A percentile compares a stretch with the other conserved stretches of the same genome.
Conservation (phyloP, 192 early-diverging fungal genomes). For the Coemansia umbellata region DNA sequence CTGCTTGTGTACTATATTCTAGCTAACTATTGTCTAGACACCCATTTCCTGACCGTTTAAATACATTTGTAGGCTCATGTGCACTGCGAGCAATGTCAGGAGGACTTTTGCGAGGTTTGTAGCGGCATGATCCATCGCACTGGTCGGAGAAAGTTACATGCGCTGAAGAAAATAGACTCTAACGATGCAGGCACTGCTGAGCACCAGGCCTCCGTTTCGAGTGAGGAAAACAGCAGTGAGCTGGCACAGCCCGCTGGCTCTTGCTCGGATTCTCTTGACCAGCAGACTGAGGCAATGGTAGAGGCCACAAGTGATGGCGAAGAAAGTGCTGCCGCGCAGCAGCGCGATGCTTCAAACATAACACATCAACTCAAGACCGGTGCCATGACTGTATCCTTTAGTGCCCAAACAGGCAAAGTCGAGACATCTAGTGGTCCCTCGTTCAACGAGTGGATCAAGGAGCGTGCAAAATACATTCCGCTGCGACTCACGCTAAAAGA, state of each 20-base stretch:
- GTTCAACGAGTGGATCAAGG: constrained; percentile 78
- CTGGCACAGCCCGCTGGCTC: no score
- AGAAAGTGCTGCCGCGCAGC: no score
- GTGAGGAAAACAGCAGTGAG: no score
- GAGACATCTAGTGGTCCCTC: constrained; percentile 50
- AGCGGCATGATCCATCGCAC: constrained; percentile 81
- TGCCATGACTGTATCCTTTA: constrained; percentile 44
- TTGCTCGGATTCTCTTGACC: no score
- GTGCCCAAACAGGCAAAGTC: constrained; percentile 29
- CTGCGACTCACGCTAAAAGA: constrained; percentile 85
- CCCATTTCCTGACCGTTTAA: neutral
- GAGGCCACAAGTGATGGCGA: constrained; percentile 20
- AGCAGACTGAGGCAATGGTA: constrained; percentile 15
- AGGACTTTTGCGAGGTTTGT: constrained; percentile 91
- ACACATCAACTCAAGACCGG: no score
- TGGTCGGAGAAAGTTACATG: constrained; percentile 63
- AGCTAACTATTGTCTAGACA: neutral
- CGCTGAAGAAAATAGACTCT: constrained; percentile 33
- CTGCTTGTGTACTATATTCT: constrained; percentile 13
- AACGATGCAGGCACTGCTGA: constrained; percentile 9
- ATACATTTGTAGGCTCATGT: constrained; percentile 36
- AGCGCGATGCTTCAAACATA: no score
- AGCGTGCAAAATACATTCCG: constrained; percentile 92
- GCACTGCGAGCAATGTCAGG: constrained; percentile 78
- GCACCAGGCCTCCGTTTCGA: no score